A percentile compares a stretch with the other conserved stretches of the same genome.
phyloP scores from a whole-genome alignment of 345 rosid species.

The Brassica carinata region DNA sequence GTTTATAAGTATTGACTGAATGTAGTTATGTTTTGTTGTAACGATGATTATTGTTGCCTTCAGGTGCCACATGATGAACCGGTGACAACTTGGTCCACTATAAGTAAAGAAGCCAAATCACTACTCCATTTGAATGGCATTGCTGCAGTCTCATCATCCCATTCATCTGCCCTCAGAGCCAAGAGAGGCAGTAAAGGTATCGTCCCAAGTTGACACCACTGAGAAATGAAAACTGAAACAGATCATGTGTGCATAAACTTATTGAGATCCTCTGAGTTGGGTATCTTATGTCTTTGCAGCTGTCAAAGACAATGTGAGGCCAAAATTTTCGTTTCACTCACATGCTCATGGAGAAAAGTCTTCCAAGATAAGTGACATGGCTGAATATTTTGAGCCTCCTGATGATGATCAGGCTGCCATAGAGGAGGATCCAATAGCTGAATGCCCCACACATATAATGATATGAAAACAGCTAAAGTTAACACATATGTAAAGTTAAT shows the following conservation, averaged over 20 bases:
- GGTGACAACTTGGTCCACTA: slow-evolving; percentile 38
- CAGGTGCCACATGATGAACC: slow-evolving; percentile 39
- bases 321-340: slow-evolving; percentile 58
- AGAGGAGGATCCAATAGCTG: slow-evolving; percentile 37
- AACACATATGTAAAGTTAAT: no score
- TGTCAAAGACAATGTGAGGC: slow-evolving; percentile 50
- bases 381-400: slow-evolving; percentile 39
- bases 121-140: slow-evolving; percentile 42
- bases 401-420: slow-evolving; percentile 23
- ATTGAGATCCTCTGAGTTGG: neutral
- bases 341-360: slow-evolving; percentile 41
- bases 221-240: neutral
- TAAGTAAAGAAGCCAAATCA: slow-evolving; percentile 46
- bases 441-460: slow-evolving; percentile 5
- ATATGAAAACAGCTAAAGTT: no score
- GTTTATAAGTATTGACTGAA: neutral
- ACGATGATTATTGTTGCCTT: slow-evolving; percentile 26
- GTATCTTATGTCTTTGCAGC: slow-evolving; percentile 20
- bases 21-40: neutral
- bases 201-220: neutral
- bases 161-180: slow-evolving; percentile 41
- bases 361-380: slow-evolving; percentile 40
- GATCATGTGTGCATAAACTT: slow-evolving; percentile 2
- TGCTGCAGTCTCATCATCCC: slow-evolving; percentile 40
- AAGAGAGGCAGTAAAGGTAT: slow-evolving; percentile 52